A percentile compares a stretch with the other conserved stretches of the same genome.
Conservation (phyloP, 148 eudicot species). For the Fagopyrum esculentum region DNA sequence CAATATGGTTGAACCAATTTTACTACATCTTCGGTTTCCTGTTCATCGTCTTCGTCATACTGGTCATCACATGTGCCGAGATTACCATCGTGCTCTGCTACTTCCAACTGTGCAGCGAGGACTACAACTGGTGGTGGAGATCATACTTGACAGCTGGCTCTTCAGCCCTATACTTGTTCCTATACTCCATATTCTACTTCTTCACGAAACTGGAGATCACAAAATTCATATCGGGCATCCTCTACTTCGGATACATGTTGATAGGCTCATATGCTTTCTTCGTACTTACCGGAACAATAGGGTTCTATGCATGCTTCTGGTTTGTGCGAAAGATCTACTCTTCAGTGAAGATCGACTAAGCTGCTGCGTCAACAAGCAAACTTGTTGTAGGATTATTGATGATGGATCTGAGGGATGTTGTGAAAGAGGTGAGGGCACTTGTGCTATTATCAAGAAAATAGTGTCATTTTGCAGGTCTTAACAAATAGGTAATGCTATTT, state of each 20-base stretch:
- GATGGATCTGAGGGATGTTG: not conserved
- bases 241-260: conserved; percentile 38
- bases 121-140: conserved; percentile 52
- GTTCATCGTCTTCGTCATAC: conserved; percentile 38
- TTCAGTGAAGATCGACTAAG: conserved; percentile 39
- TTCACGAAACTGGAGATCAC: conserved; percentile 42
- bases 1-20: conserved; percentile 52
- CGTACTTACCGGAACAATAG: conserved; percentile 34
- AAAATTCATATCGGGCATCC: conserved; percentile 39
- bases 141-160: conserved; percentile 48
- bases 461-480: not conserved
- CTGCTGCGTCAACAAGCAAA: not conserved
- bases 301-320: conserved; percentile 40
- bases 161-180: conserved; percentile 41
- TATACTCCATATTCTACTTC: conserved; percentile 50
- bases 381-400: not conserved
- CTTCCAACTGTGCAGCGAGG: conserved; percentile 56
- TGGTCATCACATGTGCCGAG: conserved; percentile 44
- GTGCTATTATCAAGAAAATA: not conserved
- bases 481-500: not conserved
- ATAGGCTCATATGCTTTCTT: conserved; percentile 42
- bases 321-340: conserved; percentile 42
- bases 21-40: conserved; percentile 51
- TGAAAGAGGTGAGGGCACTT: not conserved
- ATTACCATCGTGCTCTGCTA: conserved; percentile 47